Evolutionary conservation across 495 filamentous ascomycete species (phyloP).

Genomic region (Thermochaetoides thermophila): DNA sequence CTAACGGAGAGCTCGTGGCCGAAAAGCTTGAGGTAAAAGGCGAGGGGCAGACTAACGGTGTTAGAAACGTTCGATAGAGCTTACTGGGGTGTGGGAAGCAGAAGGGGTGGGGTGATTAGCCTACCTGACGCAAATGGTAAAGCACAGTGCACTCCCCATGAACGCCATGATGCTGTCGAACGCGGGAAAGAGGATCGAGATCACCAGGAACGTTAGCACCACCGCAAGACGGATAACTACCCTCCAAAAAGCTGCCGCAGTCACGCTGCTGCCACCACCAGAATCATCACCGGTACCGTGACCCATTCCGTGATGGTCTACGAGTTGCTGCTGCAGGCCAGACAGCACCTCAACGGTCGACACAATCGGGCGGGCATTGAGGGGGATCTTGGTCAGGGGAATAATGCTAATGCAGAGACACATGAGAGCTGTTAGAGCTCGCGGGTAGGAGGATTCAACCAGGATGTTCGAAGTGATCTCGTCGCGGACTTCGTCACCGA

Average conservation of each 20-base stretch:
- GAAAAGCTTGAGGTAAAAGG: conserved; percentile 90
- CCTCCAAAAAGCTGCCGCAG: too few species aligned
- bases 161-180: conserved; percentile 95
- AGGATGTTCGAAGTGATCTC: conserved; percentile 88
- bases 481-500: conserved; percentile 68
- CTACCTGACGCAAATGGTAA: conserved; percentile 81
- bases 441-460: conserved; percentile 55
- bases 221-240: conserved; percentile 46
- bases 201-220: conserved; percentile 25
- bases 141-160: conserved; percentile 80
- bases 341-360: conserved; percentile 67
- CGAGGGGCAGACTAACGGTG: conserved; percentile 44
- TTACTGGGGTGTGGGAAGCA: conserved; percentile 1
- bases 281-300: background rate
- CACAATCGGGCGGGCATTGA: conserved; percentile 82
- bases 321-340: conserved; percentile 47
- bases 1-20: conserved; percentile 51
- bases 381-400: conserved; percentile 82
- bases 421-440: conserved; percentile 58
- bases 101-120: conserved; percentile 4
- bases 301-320: conserved; percentile 8
- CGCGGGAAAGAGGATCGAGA: conserved; percentile 67
- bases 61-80: background rate
- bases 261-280: background rate
- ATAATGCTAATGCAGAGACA: conserved; percentile 81